Base-by-base conservation (phyloP, 148 eudicot species). In the Euryodendron excelsum region DNA sequence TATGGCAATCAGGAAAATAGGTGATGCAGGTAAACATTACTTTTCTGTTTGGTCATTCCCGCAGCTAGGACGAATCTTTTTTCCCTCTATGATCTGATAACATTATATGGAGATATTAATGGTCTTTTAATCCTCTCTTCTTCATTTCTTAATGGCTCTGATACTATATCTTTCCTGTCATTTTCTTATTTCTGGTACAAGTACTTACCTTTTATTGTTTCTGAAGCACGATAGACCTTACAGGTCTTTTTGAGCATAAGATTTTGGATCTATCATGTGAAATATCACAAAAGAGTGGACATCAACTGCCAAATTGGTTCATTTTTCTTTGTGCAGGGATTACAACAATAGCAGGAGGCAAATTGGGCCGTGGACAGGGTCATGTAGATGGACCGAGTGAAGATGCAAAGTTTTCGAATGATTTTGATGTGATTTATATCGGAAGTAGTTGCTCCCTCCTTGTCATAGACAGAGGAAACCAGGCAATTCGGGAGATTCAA, bases 341-440 rank as follows among this genome's bases (percentile, higher is more conserved):
- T 45, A 93, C 99, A 73, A 96, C 99, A 21, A 93, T 96, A 80
- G 99, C 99, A 47, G 99, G 99, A 74, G 99, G 99, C 36, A 96
- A 93, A 87, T 81, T 89, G 87, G 81, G 84, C 58, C 89, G 88
- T 37, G 93, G 92, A 28, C 92, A 92, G 77, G 98, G 93, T 33
- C 99, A 96, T 82, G 93, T 89, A n/a, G 99, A 96, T 85, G 99
- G 99, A 66, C 99, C 98, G 10, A 96, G 99, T 81, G 98, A 90
- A 72, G 98, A 96, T 83, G 99, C 99, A 69, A 96, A 90, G 75
- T 96, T 96, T 77, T 96, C 99, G n/a, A 88, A 86, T 81, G 99
- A 96, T 71, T 96, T 96, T 82, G 99, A 96, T 83, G 98, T 96
- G 70, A 90, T 96, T 41, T 96, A 91, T 79, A 84, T 91, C 45